phyloP scores from a whole-genome alignment of 148 eudicot species.

The Pharnaceum exiguum region DNA sequence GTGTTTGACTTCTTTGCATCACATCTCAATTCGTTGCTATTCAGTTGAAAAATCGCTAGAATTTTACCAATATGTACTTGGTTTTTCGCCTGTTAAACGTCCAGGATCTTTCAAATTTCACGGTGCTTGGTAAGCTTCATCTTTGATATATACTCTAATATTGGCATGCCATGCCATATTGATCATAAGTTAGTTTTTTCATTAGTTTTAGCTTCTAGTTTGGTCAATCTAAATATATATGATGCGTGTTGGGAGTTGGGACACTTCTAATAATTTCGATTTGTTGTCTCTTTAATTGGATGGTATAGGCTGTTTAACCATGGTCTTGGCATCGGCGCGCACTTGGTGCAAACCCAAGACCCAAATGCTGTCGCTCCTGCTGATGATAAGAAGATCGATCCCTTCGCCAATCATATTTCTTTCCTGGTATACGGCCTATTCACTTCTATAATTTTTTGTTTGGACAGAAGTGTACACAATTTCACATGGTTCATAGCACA shows the following conservation, averaged over 20 bases:
- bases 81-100: slow-evolving; percentile 36
- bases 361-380: slow-evolving; percentile 14
- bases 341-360: slow-evolving; percentile 38
- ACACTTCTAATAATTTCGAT: no score
- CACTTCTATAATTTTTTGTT: no score
- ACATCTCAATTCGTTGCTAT: slow-evolving; percentile 37
- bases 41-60: slow-evolving; percentile 43
- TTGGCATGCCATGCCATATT: no score
- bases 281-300: neutral
- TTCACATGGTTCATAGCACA: no score
- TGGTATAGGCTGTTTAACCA: slow-evolving; percentile 39
- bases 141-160: neutral
- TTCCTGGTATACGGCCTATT: slow-evolving; percentile 32
- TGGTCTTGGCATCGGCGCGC: slow-evolving; percentile 55
- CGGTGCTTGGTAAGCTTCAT: slow-evolving; percentile 46
- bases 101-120: slow-evolving; percentile 41
- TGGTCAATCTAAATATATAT: no score
- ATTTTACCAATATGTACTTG: slow-evolving; percentile 44
- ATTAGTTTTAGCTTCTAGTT: neutral
- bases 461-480: no score
- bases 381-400: slow-evolving; percentile 34
- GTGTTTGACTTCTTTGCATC: slow-evolving; percentile 35
- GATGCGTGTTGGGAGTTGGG: no score
- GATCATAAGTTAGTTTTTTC: no score
- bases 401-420: slow-evolving; percentile 53